Conservation (phyloP, 305 asterid species). For the Fraxinus albicans region DNA sequence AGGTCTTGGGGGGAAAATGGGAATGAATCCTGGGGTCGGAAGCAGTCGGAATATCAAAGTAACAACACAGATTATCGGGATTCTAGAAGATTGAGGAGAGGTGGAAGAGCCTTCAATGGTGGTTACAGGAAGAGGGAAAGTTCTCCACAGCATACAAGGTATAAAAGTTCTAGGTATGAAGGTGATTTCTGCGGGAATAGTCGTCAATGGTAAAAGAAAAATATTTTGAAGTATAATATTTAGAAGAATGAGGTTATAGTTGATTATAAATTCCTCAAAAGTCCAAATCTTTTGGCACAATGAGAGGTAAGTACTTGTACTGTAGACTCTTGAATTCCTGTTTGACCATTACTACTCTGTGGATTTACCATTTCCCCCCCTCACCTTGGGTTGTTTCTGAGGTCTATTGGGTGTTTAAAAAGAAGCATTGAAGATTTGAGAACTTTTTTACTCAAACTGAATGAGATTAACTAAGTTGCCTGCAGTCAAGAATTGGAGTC, state of each 20-base stretch:
- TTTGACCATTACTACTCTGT: conserved; percentile 6
- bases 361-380: conserved; percentile 9
- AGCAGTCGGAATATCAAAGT: conserved; percentile 29
- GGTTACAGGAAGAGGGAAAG: conserved; percentile 74
- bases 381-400: conserved; percentile 15
- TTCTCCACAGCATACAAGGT: conserved; percentile 50
- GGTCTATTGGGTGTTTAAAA: conserved; percentile 24
- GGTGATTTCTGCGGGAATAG: conserved; percentile 39
- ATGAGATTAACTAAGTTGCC: neutral
- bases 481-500: neutral
- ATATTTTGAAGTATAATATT: neutral
- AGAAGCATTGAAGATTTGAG: neutral
- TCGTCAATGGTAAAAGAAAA: conserved; percentile 30
- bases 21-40: conserved; percentile 35
- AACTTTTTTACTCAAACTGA: conserved; percentile 14
- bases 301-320: neutral
- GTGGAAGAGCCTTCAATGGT: conserved; percentile 42
- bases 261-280: conserved; percentile 4
- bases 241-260: conserved; percentile 19
- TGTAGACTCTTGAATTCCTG: conserved; percentile 6
- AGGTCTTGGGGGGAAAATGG: conserved; percentile 44
- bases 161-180: conserved; percentile 60
- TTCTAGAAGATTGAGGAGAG: conserved; percentile 30
- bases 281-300: neutral
- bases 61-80: conserved; percentile 38